phyloP scores from a whole-genome alignment of 345 rosid species.

The Punica granatum region DNA sequence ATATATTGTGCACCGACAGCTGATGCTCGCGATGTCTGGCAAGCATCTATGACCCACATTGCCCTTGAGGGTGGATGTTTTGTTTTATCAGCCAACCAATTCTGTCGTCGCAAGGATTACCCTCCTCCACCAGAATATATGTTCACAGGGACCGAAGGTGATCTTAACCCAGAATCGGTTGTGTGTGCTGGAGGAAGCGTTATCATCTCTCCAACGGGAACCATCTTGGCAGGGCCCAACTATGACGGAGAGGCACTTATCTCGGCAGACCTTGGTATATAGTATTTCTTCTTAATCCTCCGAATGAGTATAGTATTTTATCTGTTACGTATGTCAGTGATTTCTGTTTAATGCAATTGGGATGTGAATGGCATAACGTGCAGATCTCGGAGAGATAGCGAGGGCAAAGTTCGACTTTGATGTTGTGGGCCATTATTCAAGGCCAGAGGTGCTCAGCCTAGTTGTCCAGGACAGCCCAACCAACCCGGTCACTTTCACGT shows the following conservation, averaged over 20 bases:
- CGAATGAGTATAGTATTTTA: background rate
- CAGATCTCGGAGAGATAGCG: constrained; percentile 92
- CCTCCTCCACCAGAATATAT: constrained; percentile 84
- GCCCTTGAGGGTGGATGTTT: constrained; percentile 97
- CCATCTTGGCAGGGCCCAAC: constrained; percentile 85
- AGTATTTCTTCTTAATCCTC: background rate
- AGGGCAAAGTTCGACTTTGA: constrained; percentile 89
- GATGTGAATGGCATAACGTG: constrained; percentile 9
- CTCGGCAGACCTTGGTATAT: constrained; percentile 79
- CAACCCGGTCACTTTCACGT: constrained; percentile 53
- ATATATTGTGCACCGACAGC: constrained; percentile 98
- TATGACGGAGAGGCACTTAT: constrained; percentile 80
- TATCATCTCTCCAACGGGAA: constrained; percentile 78
- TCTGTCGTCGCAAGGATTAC: constrained; percentile 78
- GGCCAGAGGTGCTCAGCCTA: constrained; percentile 90
- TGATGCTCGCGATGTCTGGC: constrained; percentile 80
- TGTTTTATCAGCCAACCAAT: constrained; percentile 84
- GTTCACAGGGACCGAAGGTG: constrained; percentile 59
- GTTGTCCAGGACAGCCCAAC: constrained; percentile 73
- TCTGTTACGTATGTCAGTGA: background rate
- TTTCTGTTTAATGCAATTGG: background rate
- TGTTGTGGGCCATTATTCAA: constrained; percentile 88
- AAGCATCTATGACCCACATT: constrained; percentile 85
- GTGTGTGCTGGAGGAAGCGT: constrained; percentile 94
- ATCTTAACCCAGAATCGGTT: constrained; percentile 59